Evolutionary conservation across 1,284 basidiomycete species (phyloP).

Genomic region (Marasmius sp.): DNA sequence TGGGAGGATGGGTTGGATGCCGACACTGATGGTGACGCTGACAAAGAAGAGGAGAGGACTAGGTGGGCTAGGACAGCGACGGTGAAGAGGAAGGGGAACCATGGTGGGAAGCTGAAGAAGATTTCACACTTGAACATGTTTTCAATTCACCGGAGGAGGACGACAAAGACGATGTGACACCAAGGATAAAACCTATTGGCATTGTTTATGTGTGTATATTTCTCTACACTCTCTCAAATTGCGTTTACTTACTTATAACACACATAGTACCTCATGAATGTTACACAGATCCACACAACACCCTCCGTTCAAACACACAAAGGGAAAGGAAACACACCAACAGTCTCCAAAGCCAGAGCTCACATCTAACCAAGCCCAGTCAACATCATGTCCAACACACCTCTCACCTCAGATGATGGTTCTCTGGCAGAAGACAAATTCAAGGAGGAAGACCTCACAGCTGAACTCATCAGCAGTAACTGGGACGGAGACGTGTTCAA

Average conservation of each 20-base stretch:
- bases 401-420: not conserved
- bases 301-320: conserved; percentile 48
- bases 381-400: conserved; percentile 22
- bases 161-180: not conserved
- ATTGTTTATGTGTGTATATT: conserved; percentile 63
- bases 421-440: not conserved
- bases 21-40: conserved; percentile 27
- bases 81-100: conserved; percentile 36
- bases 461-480: not conserved
- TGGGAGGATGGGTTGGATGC: conserved; percentile 23
- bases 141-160: conserved; percentile 48
- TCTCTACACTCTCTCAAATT: not conserved
- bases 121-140: conserved; percentile 53
- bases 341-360: conserved; percentile 56
- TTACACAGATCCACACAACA: conserved; percentile 59
- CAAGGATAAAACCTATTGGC: conserved; percentile 29
- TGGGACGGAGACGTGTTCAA: conserved; percentile 18
- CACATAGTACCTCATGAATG: conserved; percentile 18
- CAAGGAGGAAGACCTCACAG: conserved; percentile 5
- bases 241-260: conserved; percentile 46
- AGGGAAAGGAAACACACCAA: conserved; percentile 58
- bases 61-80: conserved; percentile 26
- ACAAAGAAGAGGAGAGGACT: conserved; percentile 22
- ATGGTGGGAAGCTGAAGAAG: conserved; percentile 68
- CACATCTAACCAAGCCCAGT: conserved; percentile 30